A percentile compares a stretch with the other conserved stretches of the same genome.
Evolutionary conservation across 176 grass and related monocot genomes (phyloP).

Genomic region (Hordeum marinum): DNA sequence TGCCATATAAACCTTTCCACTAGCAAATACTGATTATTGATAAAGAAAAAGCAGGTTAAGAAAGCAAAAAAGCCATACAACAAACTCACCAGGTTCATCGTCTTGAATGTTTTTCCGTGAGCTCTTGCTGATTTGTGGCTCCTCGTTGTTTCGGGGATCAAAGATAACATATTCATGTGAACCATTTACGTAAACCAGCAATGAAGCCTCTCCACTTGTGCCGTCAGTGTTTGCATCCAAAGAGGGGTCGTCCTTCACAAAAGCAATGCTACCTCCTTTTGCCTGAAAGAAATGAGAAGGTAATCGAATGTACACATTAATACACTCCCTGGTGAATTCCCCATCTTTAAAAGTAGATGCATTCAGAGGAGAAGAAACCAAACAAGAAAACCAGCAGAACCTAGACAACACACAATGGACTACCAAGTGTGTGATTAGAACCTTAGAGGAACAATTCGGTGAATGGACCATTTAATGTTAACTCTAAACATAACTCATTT

Average conservation of each 20-base stretch:
- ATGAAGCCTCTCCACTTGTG: conserved; percentile 16
- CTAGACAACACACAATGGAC: not conserved
- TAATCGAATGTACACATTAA: not conserved
- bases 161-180: conserved; percentile 77
- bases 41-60: not conserved
- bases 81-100: conserved; percentile 57
- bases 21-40: not conserved
- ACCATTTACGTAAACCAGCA: conserved; percentile 65
- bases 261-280: conserved; percentile 65
- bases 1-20: not conserved
- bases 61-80: not conserved
- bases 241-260: conserved; percentile 45
- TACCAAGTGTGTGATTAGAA: not conserved
- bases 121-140: conserved; percentile 20
- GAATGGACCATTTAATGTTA: not conserved
- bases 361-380: conserved; percentile 6
- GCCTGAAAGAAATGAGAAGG: conserved; percentile 41
- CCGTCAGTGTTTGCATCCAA: conserved; percentile 19
- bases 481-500: not conserved
- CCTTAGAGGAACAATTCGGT: not conserved
- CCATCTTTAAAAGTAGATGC: not conserved
- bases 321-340: not conserved
- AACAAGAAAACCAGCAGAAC: not conserved
- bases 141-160: conserved; percentile 60
- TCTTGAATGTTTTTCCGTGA: conserved; percentile 34